Conservation (phyloP, 2,329 filamentous ascomycete species). For the Aureobasidium lini region DNA sequence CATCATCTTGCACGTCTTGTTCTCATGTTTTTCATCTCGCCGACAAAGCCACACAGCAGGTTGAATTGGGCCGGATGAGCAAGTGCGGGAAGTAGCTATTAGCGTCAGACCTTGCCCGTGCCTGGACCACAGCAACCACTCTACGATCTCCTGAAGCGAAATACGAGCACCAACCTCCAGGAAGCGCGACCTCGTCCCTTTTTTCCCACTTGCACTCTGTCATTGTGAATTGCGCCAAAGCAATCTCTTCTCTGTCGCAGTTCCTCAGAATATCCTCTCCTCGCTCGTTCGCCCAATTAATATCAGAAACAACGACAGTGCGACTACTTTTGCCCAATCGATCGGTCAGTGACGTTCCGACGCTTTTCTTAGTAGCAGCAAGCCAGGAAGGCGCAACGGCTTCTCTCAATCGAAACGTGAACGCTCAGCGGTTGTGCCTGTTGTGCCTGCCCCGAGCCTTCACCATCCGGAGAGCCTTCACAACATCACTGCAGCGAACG, state of each 20-base stretch:
- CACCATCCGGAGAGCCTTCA: not conserved
- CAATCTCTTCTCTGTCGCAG: not conserved
- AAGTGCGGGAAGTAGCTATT: not conserved
- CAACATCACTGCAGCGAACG: constrained; percentile 2
- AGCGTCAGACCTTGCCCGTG: not conserved
- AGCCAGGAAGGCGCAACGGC: not conserved
- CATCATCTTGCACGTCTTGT: not conserved
- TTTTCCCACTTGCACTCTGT: not conserved
- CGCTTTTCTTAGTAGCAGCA: constrained; percentile 12
- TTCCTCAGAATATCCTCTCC: not conserved
- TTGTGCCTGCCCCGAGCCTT: not conserved
- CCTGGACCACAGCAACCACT: constrained; percentile 1
- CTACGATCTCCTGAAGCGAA: constrained; percentile 11
- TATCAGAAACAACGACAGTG: not conserved
- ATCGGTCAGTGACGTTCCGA: constrained; percentile 10
- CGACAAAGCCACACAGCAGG: constrained; percentile 1
- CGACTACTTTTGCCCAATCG: not conserved
- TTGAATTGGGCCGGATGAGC: not conserved
- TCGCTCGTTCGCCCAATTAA: constrained; percentile 5
- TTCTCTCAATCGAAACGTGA: constrained; percentile 9
- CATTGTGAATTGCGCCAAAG: constrained; percentile 2
- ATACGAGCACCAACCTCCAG: constrained; percentile 1
- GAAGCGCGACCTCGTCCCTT: not conserved
- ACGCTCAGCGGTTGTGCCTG: constrained; percentile 4
- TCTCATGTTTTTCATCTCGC: not conserved